Conservation (phyloP, 768 basidiomycete genomes). For the Tricholoma furcatifolium region DNA sequence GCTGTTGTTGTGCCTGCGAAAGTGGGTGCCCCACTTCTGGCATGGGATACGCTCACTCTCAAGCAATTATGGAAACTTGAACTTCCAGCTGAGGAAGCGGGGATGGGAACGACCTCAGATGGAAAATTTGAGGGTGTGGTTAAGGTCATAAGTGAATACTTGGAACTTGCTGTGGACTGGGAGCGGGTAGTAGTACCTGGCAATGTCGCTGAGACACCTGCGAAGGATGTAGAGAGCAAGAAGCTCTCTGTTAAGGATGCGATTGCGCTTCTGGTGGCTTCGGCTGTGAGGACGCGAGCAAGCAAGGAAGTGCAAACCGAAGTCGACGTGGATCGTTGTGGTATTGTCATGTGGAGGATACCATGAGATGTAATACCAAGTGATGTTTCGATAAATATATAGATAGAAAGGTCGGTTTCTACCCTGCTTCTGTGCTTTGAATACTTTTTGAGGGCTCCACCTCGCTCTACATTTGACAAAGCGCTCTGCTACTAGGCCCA, state of each 20-base stretch:
- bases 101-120: conserved; percentile 26
- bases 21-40: conserved; percentile 57
- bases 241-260: conserved; percentile 46
- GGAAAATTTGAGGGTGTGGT: conserved; percentile 52
- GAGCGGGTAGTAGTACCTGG: conserved; percentile 38
- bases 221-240: conserved; percentile 25
- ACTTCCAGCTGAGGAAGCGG: conserved; percentile 33
- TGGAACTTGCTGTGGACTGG: conserved; percentile 66
- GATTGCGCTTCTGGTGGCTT: conserved; percentile 49
- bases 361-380: no score
- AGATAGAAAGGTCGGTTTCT: no score
- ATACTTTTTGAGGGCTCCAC: no score
- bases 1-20: conserved; percentile 59
- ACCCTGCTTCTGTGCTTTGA: no score
- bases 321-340: conserved; percentile 53
- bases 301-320: conserved; percentile 57
- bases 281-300: conserved; percentile 49
- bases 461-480: no score
- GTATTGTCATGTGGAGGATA: conserved; percentile 69
- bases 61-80: conserved; percentile 54
- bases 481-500: no score
- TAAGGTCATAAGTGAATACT: conserved; percentile 54
- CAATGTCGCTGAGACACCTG: neutral
- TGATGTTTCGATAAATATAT: no score
- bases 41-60: conserved; percentile 63